Evolutionary conservation across 305 asterid species (phyloP), one percentile per base, ranked within the genome.

Genomic region (Plantago coronopus): DNA sequence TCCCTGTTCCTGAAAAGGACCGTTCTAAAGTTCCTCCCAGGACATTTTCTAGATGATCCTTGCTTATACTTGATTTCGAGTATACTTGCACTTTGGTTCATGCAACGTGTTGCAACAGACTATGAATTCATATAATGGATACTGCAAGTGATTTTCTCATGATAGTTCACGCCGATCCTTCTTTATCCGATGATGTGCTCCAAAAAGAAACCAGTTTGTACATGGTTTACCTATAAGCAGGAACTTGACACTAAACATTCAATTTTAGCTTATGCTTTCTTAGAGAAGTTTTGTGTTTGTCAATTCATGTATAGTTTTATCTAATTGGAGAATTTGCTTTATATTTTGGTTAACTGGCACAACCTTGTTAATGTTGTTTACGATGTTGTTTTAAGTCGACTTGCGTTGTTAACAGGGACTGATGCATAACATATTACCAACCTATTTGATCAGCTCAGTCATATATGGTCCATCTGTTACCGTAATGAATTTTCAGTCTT

Each of bases 21-120:
- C 76, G 61, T 27, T 69, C 85, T 25, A 69, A 64, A 61, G 59
- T 22, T 73, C 67, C 88, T 70, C 70, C 89, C 3, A 72, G 85
- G 63, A 78, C 86, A 65, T 62, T 65, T 59, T 74, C 88, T 40
- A 83, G 96, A 76, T 88, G 84, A 79, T 77, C 72, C 63, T 48
- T 23, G 57, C 65, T 65, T 27, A 20, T 47, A 34, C 23, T 64
- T 57, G 29, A 54, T 40, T 63, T 64, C 13, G 44, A 29, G 13
- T 56, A 27, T n/a, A n/a, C n/a, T 43, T 42, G 68, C 45, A 45
- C 69, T 66, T 37, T 62, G 34, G 70, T 37, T 44, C 46, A 66
- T 69, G 77, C 25, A 48, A 53, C 59, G 42, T 58, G 50, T 58
- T 73, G 70, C 55, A 55, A 60, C 31, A 42, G 56, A 55, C 20